phyloP scores from a whole-genome alignment of 2,329 filamentous ascomycete species.

The Venturia pyrina region DNA sequence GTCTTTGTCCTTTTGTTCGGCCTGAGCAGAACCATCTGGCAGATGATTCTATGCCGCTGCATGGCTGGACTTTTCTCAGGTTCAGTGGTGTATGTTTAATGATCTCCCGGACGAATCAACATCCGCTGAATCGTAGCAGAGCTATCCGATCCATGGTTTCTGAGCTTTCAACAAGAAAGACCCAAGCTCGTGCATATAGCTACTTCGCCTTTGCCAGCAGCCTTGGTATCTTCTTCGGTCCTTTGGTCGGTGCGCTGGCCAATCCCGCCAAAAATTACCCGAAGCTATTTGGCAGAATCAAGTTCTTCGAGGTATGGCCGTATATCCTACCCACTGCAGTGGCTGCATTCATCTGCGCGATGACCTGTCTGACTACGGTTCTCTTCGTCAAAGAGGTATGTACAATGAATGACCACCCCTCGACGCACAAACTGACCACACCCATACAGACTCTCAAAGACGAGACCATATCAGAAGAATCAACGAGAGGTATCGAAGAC shows the following conservation, averaged over 20 bases:
- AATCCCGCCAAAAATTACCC: slow-evolving; percentile 58
- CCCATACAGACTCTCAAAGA: background rate
- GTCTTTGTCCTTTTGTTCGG: slow-evolving; percentile 57
- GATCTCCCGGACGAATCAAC: slow-evolving; percentile 52
- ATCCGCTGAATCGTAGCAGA: slow-evolving; percentile 50
- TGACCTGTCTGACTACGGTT: slow-evolving; percentile 40
- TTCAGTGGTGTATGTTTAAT: slow-evolving; percentile 45
- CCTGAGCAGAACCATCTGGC: slow-evolving; percentile 52
- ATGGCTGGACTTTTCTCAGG: slow-evolving; percentile 65
- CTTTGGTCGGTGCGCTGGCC: slow-evolving; percentile 57
- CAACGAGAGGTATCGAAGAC: background rate
- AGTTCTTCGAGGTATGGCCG: slow-evolving; percentile 54
- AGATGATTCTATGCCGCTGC: slow-evolving; percentile 67
- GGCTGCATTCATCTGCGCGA: slow-evolving; percentile 44
- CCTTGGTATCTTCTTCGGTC: slow-evolving; percentile 63
- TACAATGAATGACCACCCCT: background rate
- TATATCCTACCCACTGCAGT: slow-evolving; percentile 57
- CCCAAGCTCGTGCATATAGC: slow-evolving; percentile 63
- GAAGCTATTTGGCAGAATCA: slow-evolving; percentile 41
- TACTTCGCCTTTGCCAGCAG: slow-evolving; percentile 70
- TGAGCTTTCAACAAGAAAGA: slow-evolving; percentile 59
- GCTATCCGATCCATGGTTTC: slow-evolving; percentile 69
- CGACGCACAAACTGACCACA: background rate
- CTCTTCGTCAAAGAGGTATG: slow-evolving; percentile 51
- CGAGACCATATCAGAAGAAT: background rate